Conservation (phyloP, 345 rosid species). For the Leavenworthia alabamica region DNA sequence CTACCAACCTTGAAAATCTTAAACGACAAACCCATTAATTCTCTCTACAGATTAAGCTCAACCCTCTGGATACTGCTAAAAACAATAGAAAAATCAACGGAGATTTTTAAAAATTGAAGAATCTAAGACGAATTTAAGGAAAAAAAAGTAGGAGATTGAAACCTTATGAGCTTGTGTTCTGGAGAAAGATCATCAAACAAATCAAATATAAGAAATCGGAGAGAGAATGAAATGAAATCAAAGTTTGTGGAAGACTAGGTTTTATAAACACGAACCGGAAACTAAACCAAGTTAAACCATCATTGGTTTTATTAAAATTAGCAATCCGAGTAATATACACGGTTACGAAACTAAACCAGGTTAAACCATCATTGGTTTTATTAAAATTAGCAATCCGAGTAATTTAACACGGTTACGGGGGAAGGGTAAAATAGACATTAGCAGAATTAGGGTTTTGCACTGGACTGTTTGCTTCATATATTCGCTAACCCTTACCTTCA, state of each 20-base stretch:
- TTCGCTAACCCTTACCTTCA: background rate
- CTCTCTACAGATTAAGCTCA: constrained; percentile 12
- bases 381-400: background rate
- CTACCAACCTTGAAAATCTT: constrained; percentile 59
- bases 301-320: background rate
- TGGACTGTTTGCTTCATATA: background rate
- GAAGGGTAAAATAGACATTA: background rate
- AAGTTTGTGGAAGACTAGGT: background rate
- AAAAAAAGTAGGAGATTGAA: background rate
- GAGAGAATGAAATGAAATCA: too few relatives aligned
- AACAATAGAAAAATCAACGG: background rate
- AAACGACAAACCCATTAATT: constrained; percentile 54
- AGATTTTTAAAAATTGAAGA: background rate
- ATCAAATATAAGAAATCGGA: background rate
- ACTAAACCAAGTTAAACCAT: background rate
- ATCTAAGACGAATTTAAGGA: background rate
- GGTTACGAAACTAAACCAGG: background rate
- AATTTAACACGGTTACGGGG: too few relatives aligned
- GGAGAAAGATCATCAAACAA: background rate
- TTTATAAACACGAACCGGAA: background rate
- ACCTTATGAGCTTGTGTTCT: constrained; percentile 24
- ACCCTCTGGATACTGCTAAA: background rate
- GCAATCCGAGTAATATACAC: too few relatives aligned
- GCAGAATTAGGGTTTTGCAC: background rate
- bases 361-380: background rate